These are phyloP conservation scores for Kwoniella dendrophila DNA, from an alignment of 768 basidiomycete genomes.

Conservation along the genomic window DNA sequence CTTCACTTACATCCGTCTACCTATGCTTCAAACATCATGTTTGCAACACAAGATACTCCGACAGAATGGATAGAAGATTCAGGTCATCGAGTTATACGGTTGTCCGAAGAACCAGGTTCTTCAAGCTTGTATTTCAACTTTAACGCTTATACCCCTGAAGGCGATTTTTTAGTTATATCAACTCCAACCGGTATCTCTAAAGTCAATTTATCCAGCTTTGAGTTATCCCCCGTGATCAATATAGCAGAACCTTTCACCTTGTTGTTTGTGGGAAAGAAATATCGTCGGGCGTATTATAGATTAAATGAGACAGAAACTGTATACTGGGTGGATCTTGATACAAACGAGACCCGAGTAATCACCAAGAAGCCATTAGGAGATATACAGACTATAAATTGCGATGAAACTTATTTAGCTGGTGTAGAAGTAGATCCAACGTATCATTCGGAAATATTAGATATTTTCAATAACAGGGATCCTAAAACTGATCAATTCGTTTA, in stretches of 20 bases:
- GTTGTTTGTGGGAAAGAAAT: slow-evolving; percentile 23
- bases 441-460: slow-evolving; percentile 2
- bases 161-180: slow-evolving; percentile 25
- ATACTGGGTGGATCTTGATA: slow-evolving; percentile 24
- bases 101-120: slow-evolving; percentile 10
- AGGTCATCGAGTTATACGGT: slow-evolving; percentile 11
- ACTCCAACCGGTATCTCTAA: slow-evolving; percentile 25
- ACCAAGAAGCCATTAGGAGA: slow-evolving; percentile 19
- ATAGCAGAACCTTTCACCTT: slow-evolving; percentile 23
- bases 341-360: slow-evolving; percentile 9
- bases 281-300: slow-evolving; percentile 22
- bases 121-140: slow-evolving; percentile 31
- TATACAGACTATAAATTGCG: slow-evolving; percentile 29
- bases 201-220: slow-evolving; percentile 7
- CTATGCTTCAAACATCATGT: slow-evolving; percentile 2
- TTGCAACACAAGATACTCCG: not conserved
- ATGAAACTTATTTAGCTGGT: slow-evolving; percentile 29
- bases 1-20: too few relatives aligned
- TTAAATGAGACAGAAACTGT: slow-evolving; percentile 20
- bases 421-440: slow-evolving; percentile 21
- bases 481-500: slow-evolving; percentile 28
- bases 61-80: slow-evolving; percentile 19
- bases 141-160: slow-evolving; percentile 26
- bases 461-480: slow-evolving; percentile 18
- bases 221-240: slow-evolving; percentile 8